Evolutionary conservation across 495 filamentous ascomycete species (phyloP).

Genomic region (Trichodelitschia bisporula): DNA sequence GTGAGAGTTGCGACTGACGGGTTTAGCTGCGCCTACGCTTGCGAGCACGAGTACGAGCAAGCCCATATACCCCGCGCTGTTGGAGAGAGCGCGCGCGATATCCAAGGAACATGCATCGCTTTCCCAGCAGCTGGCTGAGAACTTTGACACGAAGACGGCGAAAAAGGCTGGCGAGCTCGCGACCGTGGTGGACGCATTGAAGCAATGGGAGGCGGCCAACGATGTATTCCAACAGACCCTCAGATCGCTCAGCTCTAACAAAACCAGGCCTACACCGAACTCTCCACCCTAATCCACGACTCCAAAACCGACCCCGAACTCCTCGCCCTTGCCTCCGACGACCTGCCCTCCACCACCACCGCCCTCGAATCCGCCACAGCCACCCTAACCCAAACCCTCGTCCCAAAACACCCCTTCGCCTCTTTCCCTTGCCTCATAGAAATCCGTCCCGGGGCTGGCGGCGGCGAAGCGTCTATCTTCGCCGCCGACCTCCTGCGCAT

Average conservation of each 20-base stretch:
- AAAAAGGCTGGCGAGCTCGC: constrained; percentile 58
- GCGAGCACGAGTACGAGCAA: too few relatives aligned
- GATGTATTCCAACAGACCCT: constrained; percentile 17
- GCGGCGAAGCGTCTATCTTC: constrained; percentile 74
- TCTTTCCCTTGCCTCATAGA: constrained; percentile 77
- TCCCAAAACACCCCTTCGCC: constrained; percentile 83
- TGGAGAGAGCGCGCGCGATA: constrained; percentile 37
- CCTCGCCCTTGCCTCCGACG: constrained; percentile 46
- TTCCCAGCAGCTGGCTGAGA: constrained; percentile 25
- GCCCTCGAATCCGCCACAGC: constrained; percentile 29
- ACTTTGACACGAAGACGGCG: constrained; percentile 48
- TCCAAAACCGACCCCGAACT: constrained; percentile 35
- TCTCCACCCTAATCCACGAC: constrained; percentile 32
- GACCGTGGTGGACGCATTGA: constrained; percentile 38
- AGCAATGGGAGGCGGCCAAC: constrained; percentile 38
- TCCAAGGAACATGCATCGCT: constrained; percentile 42
- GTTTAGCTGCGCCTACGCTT: constrained; percentile 2
- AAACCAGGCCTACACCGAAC: constrained; percentile 28
- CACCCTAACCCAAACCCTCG: constrained; percentile 45
- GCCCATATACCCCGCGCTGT: constrained; percentile 29
- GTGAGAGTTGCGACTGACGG: background rate
- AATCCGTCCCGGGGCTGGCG: constrained; percentile 81
- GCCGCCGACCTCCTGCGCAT: constrained; percentile 68
- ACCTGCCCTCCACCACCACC: constrained; percentile 38
- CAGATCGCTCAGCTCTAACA: constrained; percentile 4